Percentiles rank a stretch among this genome's conserved stretches.
Conservation (phyloP, 371 early-diverging fungal species). For the Mucor circinelloides region DNA sequence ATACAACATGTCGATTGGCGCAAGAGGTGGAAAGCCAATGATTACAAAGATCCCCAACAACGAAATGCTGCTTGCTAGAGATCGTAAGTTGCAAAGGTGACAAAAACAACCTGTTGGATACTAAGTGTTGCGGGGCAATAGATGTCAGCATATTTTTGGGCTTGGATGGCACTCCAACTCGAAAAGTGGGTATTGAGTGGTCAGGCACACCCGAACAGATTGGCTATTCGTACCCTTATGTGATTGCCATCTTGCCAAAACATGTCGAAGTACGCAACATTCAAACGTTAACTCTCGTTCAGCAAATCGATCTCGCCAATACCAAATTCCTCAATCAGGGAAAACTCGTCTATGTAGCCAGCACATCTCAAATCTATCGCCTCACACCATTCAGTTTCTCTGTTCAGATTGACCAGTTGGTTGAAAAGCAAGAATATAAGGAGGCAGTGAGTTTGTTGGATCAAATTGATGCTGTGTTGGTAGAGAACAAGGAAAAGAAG, state of each 20-base stretch:
- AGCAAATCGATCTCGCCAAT: slow-evolving; percentile 69
- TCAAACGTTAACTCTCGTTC: slow-evolving; percentile 80
- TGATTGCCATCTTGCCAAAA: slow-evolving; percentile 68
- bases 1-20: slow-evolving; percentile 61
- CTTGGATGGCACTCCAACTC: slow-evolving; percentile 66
- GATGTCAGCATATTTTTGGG: slow-evolving; percentile 75
- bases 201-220: slow-evolving; percentile 73
- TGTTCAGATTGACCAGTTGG: slow-evolving; percentile 84
- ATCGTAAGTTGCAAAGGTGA: slow-evolving; percentile 44
- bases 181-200: slow-evolving; percentile 76
- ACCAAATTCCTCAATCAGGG: slow-evolving; percentile 68
- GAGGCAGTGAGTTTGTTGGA: slow-evolving; percentile 88
- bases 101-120: no score
- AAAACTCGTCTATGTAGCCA: slow-evolving; percentile 80
- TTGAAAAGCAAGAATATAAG: slow-evolving; percentile 74
- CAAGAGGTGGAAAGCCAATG: slow-evolving; percentile 67
- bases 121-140: slow-evolving; percentile 12
- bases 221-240: slow-evolving; percentile 77
- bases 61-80: slow-evolving; percentile 75
- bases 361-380: slow-evolving; percentile 79
- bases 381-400: slow-evolving; percentile 86
- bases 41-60: slow-evolving; percentile 71
- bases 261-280: slow-evolving; percentile 88
- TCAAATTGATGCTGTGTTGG: slow-evolving; percentile 83
- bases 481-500: slow-evolving; percentile 75